Evolutionary conservation across 208 protist genomes (phyloP).

Genomic region (Crithidia bombi): DNA sequence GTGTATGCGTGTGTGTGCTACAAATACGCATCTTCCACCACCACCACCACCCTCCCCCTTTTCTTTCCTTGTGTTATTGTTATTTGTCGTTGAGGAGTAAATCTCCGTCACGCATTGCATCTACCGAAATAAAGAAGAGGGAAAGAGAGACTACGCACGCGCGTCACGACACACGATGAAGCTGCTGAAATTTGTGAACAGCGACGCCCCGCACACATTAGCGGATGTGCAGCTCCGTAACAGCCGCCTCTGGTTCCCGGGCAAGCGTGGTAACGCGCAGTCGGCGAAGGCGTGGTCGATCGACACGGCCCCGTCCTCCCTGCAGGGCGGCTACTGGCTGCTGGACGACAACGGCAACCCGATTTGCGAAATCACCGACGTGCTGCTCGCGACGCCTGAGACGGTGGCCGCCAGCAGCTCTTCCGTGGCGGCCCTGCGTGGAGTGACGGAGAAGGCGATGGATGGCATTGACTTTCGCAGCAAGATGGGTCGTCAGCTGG

Average conservation of each 20-base stretch:
- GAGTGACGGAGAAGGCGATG: conserved; percentile 49
- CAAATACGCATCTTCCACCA: too few species aligned
- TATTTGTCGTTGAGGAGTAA: too few species aligned
- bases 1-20: too few species aligned
- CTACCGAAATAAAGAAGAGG: too few species aligned
- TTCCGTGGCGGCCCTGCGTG: conserved; percentile 32
- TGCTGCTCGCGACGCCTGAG: conserved; percentile 51
- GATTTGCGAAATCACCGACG: conserved; percentile 58
- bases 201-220: conserved; percentile 72
- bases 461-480: conserved; percentile 70
- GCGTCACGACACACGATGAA: conserved; percentile 65
- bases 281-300: conserved; percentile 45
- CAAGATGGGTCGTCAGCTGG: conserved; percentile 70
- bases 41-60: too few species aligned
- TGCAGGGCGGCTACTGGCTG: conserved; percentile 69
- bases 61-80: too few species aligned
- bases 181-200: conserved; percentile 78
- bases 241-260: conserved; percentile 37
- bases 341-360: conserved; percentile 68
- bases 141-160: too few species aligned
- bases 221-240: conserved; percentile 45
- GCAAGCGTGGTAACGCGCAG: conserved; percentile 16
- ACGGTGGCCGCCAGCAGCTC: conserved; percentile 12
- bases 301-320: conserved; percentile 15
- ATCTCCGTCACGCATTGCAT: too few species aligned